Evolutionary conservation across 1,284 basidiomycete genomes (phyloP), one percentile per base, ranked within the genome.

Genomic region (Cryptococcus deneoformans): DNA sequence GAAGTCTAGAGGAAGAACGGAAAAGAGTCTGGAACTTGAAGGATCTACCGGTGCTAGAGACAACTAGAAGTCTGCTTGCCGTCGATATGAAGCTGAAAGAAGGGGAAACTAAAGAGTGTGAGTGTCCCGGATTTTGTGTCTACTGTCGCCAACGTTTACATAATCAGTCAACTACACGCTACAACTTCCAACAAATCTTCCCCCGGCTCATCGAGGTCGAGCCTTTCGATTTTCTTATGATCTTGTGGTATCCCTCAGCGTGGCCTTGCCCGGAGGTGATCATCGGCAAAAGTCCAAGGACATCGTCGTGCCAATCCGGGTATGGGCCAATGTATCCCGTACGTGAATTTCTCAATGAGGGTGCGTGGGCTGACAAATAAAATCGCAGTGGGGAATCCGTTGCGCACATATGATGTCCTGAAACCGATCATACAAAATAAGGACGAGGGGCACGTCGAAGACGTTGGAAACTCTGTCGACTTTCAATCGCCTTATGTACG

Each of bases 211-310:
- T 79, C 83, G 85, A 44, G 95, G 95, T 1, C 86, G 87, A 52
- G 82, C 87, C 1, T 82, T 97, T 61, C 83, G 83, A 65, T 94
- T 99, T 74, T 87, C 87, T 8, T 99, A 98, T 72, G 87, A 92
- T 64, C 83, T 99, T 10, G 82, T 89, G 9, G 82, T 98, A 1
- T 92, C 93, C 1, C 69, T 75, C 55, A 72, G 67, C 37, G 65
- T 75, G 11, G 61, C 60, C 0, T 49, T 74, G 6, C 69, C 72
- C 0, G 71, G 71, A 1, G 62, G 60, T 20, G 70, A 64, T 3
- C 66, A 68, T 47, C 57, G 64, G 3, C 72, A 75, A 52, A 64
- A 65, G 37, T 62, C 65, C 1, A 71, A 66, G 56, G 75, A 76
- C 34, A 69, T 75, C 35, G 51, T 58, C 2, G 61, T 75, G 6